Evolutionary conservation across 2,329 filamentous ascomycete species (phyloP), one percentile per base, ranked within the genome.

Genomic region (Penicillium palitans): DNA sequence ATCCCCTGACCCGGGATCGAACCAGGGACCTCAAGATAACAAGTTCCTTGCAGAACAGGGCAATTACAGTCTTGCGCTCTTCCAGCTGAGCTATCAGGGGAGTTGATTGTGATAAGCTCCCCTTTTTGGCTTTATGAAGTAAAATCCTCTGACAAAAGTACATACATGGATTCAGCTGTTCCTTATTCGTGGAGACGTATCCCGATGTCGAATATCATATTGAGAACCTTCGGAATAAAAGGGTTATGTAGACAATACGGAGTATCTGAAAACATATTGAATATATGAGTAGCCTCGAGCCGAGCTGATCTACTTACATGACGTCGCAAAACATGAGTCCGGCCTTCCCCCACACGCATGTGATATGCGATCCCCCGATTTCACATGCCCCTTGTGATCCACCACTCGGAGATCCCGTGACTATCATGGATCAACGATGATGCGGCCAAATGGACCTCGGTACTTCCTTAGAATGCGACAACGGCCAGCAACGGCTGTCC

Each of bases 391-490:
- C 45, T 2, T n/a, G 9, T 17, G 29, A 56, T 52, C 48, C n/a
- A 45, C 27, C 46, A 35, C 2, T 31, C 29, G 40, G 49, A 33
- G 50, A 66, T 68, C 68, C 63, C 68, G 68, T 70, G 68, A 70
- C 67, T 59, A 2, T 2, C 27, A 7, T 55, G 69, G 69, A 69
- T 61, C 61, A 70, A 70, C 37, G 40, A 66, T 70, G 49, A 65
- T 63, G 60, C 66, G 63, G 41, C 41, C 6, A 27, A 13, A 46
- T 54, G 55, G 29, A 66, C 73, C 73, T 74, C 72, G 73, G 73
- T 64, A 69, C 61, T 64, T 69, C 68, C 63, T 55, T 57, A 59
- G 59, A 60, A 31, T 53, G 55, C 49, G 13, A 54, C 33, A 21
- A 21, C 42, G 29, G 55, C 56, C 59, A 58, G 54, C 47, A 42